A percentile compares a stretch with the other conserved stretches of the same genome.
These are phyloP conservation scores for Cryoendolithus antarcticus DNA, from an alignment of 2,329 filamentous ascomycete species.

Conservation along the genomic window DNA sequence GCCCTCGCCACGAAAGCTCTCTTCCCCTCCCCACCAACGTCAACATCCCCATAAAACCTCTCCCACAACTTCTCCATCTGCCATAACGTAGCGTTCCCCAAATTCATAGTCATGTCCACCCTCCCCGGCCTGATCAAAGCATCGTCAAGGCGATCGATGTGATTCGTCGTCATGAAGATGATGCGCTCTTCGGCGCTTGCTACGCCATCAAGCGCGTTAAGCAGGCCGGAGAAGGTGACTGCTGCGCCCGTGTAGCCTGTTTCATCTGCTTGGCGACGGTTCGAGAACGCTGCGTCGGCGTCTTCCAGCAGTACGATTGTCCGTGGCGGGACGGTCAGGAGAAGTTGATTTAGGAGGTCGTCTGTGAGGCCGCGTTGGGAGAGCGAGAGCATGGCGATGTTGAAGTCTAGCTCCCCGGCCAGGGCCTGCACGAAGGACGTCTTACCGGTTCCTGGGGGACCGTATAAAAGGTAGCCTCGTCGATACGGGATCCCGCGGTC, in stretches of 20 bases:
- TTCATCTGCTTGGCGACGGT: constrained; percentile 60
- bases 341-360: constrained; percentile 71
- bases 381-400: constrained; percentile 83
- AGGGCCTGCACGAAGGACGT: constrained; percentile 93
- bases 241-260: constrained; percentile 81
- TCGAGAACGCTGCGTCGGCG: constrained; percentile 80
- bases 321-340: constrained; percentile 72
- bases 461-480: constrained; percentile 77
- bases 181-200: constrained; percentile 89
- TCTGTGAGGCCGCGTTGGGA: constrained; percentile 84
- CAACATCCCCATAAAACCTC: constrained; percentile 81
- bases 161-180: constrained; percentile 88
- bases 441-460: constrained; percentile 83
- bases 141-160: constrained; percentile 77
- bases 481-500: constrained; percentile 92
- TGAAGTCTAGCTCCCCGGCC: constrained; percentile 83
- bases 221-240: constrained; percentile 83
- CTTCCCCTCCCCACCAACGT: constrained; percentile 49
- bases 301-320: constrained; percentile 80
- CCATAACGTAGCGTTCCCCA: constrained; percentile 75
- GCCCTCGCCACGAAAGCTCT: too few species aligned
- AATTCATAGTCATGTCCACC: constrained; percentile 83
- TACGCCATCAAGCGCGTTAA: constrained; percentile 66
- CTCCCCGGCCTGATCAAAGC: constrained; percentile 82
- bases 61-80: constrained; percentile 87